These are phyloP conservation scores for Tulasnella sp. DNA, from an alignment of 768 basidiomycete species.

Conservation along the genomic window DNA sequence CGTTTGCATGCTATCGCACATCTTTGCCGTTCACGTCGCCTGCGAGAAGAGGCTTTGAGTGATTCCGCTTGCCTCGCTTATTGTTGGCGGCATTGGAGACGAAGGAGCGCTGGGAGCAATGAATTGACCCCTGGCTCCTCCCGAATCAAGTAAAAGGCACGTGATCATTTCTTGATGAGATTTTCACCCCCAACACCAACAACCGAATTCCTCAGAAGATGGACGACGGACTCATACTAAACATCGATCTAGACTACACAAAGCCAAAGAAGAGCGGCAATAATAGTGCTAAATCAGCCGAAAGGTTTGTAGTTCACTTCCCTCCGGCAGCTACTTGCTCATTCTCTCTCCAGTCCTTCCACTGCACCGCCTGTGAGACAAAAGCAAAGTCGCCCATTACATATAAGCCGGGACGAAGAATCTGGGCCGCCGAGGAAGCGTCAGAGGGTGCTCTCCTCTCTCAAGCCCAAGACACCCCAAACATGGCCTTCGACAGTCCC, in stretches of 20 bases:
- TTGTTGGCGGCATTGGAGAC: too few species aligned
- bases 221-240: conserved; percentile 72
- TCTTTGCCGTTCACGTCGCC: neutral
- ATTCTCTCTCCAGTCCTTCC: neutral
- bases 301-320: neutral
- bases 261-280: conserved; percentile 29
- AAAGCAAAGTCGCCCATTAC: neutral
- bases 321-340: neutral
- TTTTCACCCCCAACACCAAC: neutral
- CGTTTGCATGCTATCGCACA: neutral
- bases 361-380: neutral
- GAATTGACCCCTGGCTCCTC: too few species aligned
- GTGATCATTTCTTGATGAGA: neutral
- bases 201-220: conserved; percentile 29
- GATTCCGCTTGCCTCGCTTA: too few species aligned
- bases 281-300: neutral
- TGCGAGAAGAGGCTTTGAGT: neutral
- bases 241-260: conserved; percentile 44
- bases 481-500: conserved; percentile 1
- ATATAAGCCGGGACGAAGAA: neutral
- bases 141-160: neutral
- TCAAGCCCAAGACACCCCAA: neutral
- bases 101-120: too few species aligned
- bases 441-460: neutral
- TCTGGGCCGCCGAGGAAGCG: conserved; percentile 11